Evolutionary conservation across 805 yeast genomes (phyloP).

Genomic region (Candida dajiaensis): DNA sequence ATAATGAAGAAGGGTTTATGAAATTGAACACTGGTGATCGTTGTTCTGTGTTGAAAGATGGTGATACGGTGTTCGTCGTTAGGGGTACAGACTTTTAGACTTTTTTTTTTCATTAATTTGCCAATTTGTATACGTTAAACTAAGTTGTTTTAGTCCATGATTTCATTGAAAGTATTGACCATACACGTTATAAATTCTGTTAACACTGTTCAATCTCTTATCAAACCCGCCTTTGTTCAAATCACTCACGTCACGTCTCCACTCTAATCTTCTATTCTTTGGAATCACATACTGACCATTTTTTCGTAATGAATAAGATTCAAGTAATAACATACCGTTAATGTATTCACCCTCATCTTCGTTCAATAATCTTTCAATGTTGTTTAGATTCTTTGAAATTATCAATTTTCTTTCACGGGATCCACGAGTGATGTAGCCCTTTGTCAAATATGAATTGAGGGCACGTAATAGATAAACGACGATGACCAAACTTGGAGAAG

Average conservation of each 20-base stretch:
- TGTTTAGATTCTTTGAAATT: slow-evolving; percentile 43
- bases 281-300: slow-evolving; percentile 49
- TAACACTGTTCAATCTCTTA: slow-evolving; percentile 41
- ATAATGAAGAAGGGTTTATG: slow-evolving; percentile 5
- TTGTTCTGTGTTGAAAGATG: slow-evolving; percentile 14
- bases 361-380: slow-evolving; percentile 49
- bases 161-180: slow-evolving; percentile 26
- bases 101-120: too few species aligned
- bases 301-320: slow-evolving; percentile 50
- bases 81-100: slow-evolving; percentile 15
- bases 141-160: too few species aligned
- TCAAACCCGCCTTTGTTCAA: slow-evolving; percentile 37
- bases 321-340: slow-evolving; percentile 63
- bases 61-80: slow-evolving; percentile 18
- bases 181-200: slow-evolving; percentile 60
- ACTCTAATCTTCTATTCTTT: slow-evolving; percentile 39
- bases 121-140: too few species aligned
- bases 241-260: slow-evolving; percentile 61
- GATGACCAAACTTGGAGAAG: slow-evolving; percentile 69
- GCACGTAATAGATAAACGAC: slow-evolving; percentile 39
- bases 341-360: slow-evolving; percentile 23
- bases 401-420: slow-evolving; percentile 23
- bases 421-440: slow-evolving; percentile 28
- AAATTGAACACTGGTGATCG: slow-evolving; percentile 17
- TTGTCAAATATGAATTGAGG: slow-evolving; percentile 25